Base-by-base conservation (phyloP, 2,329 filamentous ascomycete genomes). In the Phoma sp. region DNA sequence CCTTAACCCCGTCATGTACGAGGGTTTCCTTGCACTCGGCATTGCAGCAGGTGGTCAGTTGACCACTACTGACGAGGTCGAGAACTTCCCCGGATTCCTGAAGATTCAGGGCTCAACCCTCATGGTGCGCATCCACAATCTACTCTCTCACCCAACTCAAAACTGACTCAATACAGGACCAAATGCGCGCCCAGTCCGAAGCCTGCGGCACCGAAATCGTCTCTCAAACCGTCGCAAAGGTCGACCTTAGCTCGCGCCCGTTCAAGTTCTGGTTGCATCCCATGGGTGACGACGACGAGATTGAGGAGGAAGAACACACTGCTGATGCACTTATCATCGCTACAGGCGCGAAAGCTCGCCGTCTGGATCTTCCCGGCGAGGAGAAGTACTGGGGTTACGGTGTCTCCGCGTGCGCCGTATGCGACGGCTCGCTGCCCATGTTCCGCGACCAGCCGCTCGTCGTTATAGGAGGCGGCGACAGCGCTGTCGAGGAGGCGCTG, bases 371-470 rank as follows among this genome's bases (percentile, higher is more conserved):
- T 41, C 82, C 87, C 12, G 96, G 95, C 50, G 95, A 99, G 82
- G 90, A 96, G 51, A 90, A 88, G 76, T 99, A 92, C 85, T 99
- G 96, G 96, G 93, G 96, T 76, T 95, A 90, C 76, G 95, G 95
- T 65, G 92, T 99, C 74, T 95, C 90, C 47, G 95, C 95, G 44
- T 99, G 95, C 78, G 95, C 95, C 31, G 95, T 99, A 43, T 99
- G 95, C 79, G 95, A 99, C 74, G 95, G 95, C 62, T 95, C 93
- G 44, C 89, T 98, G 41, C 95, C 95, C 57, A 97, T 99, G 77
- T 99, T 96, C 88, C 86, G 94, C 68, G 92, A 97, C 78, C 96
- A 96, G 84, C 94, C 90, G 8, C 83, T 99, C 51, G 91, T 94
- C 36, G 95, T 99, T 44, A 97, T 99, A 62, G 95, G 95, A 61